Evolutionary conservation across 257 asterid genomes (phyloP).

Genomic region (Jasminum sambac): DNA sequence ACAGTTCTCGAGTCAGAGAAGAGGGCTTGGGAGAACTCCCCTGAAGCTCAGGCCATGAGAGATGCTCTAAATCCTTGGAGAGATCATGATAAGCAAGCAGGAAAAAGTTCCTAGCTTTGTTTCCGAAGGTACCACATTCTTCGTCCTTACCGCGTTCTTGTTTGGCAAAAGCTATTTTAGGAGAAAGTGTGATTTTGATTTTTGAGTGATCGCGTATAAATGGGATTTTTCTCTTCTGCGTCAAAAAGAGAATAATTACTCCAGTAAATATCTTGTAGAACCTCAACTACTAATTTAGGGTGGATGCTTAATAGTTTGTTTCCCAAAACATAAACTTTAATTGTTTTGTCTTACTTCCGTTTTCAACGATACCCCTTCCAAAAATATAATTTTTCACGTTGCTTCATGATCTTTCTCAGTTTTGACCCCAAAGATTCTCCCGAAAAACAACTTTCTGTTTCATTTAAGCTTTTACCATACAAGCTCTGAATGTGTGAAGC

Average conservation of each 20-base stretch:
- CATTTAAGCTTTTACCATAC: no score
- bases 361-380: no score
- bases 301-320: background rate
- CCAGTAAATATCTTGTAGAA: background rate
- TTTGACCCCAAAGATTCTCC: no score
- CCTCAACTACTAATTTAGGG: background rate
- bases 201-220: no score
- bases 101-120: slow-evolving; percentile 41
- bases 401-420: no score
- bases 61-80: slow-evolving; percentile 96
- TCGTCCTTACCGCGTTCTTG: background rate
- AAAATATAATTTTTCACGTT: no score
- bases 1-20: slow-evolving; percentile 84
- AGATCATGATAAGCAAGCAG: slow-evolving; percentile 42
- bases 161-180: background rate
- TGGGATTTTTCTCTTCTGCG: background rate
- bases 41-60: slow-evolving; percentile 86
- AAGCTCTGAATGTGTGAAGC: no score
- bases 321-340: no score
- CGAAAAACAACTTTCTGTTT: no score
- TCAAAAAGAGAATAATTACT: no score
- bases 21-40: slow-evolving; percentile 73
- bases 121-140: slow-evolving; percentile 17
- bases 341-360: no score
- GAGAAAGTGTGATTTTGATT: no score